Evolutionary conservation across 129 eudicot genomes (phyloP).

Genomic region (Tagetes patula): DNA sequence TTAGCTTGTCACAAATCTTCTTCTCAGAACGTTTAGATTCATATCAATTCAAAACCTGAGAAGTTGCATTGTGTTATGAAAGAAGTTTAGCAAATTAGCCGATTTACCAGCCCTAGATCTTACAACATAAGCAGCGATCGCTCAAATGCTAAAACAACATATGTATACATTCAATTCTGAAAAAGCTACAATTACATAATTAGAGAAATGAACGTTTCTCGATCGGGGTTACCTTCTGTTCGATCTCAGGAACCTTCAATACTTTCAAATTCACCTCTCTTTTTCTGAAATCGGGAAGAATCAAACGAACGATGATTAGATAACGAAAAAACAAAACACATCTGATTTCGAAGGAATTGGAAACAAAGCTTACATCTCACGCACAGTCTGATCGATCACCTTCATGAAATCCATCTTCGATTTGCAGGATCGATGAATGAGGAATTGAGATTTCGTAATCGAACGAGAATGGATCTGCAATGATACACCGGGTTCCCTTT

Average conservation of each 20-base stretch:
- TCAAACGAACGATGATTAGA: constrained; percentile 16
- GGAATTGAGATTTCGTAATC: constrained; percentile 8
- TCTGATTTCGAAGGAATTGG: neutral
- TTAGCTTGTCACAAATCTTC: constrained; percentile 10
- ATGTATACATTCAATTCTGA: constrained; percentile 10
- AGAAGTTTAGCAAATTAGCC: neutral
- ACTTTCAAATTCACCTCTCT: constrained; percentile 99
- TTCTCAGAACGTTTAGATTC: constrained; percentile 5
- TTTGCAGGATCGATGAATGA: constrained; percentile 19
- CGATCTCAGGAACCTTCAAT: constrained; percentile 98
- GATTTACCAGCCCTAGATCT: constrained; percentile 19
- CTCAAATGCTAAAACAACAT: constrained; percentile 16
- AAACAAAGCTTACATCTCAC: constrained; percentile 69
- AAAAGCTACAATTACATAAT: constrained; percentile 21
- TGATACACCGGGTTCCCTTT: constrained; percentile 30
- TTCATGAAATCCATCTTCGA: constrained; percentile 97
- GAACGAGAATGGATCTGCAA: constrained; percentile 33
- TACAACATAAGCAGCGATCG: constrained; percentile 4
- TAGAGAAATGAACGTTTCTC: neutral
- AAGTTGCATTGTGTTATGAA: constrained; percentile 3
- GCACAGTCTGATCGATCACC: constrained; percentile 97
- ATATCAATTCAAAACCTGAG: constrained; percentile 11
- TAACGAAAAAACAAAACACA: constrained; percentile 6
- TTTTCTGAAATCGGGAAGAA: constrained; percentile 56
- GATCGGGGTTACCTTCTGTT: constrained; percentile 72